Percentiles rank a stretch among this genome's conserved stretches.
phyloP scores from a whole-genome alignment of 345 rosid species.

The Cardamine chenopodiifolia region DNA sequence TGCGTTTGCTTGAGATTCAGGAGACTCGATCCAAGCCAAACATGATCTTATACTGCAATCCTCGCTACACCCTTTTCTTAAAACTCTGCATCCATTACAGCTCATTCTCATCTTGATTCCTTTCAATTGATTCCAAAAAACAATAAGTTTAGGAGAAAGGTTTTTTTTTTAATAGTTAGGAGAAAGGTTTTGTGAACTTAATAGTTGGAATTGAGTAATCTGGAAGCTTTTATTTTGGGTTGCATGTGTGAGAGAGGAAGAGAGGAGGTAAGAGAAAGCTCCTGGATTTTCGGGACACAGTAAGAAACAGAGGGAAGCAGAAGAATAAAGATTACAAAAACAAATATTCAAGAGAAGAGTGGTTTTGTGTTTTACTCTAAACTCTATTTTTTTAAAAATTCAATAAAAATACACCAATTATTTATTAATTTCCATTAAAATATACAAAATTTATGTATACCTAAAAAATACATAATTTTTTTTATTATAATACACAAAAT shows the following conservation, averaged over 20 bases:
- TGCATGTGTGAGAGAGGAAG: neutral
- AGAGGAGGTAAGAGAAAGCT: neutral
- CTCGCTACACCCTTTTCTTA: conserved; percentile 8
- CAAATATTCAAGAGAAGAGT: neutral
- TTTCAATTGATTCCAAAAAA: neutral
- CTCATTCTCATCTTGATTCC: conserved; percentile 6
- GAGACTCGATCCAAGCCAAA: conserved; percentile 1
- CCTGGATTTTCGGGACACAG: neutral
- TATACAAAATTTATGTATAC: no score
- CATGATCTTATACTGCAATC: neutral
- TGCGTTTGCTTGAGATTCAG: conserved; percentile 8
- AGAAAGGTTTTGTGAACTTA: neutral
- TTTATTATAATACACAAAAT: no score
- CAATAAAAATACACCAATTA: no score
- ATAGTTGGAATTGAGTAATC: neutral
- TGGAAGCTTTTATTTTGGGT: neutral
- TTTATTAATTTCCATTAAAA: no score
- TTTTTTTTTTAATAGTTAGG: neutral
- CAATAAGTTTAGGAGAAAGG: neutral
- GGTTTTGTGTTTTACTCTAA: neutral
- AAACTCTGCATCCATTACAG: conserved; percentile 24
- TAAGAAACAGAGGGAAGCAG: conserved; percentile 1
- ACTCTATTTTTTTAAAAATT: no score
- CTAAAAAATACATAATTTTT: no score
- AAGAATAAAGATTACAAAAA: no score